These are phyloP conservation scores for Fomitopsis serialis DNA, from an alignment of 768 basidiomycete species.

Conservation along the genomic window DNA sequence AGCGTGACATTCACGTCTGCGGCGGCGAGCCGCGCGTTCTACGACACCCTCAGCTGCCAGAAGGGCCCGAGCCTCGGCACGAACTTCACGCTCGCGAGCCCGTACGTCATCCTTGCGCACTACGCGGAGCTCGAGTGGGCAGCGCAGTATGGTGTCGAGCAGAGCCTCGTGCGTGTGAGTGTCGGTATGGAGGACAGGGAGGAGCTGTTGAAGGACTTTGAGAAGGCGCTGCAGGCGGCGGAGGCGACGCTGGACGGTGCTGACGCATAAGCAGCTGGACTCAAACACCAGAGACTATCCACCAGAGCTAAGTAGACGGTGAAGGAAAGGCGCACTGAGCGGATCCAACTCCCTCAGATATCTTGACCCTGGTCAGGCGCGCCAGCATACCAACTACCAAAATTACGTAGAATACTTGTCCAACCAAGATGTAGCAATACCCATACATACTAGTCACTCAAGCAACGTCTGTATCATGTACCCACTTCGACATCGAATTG, in stretches of 20 bases:
- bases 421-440: constrained; percentile 2
- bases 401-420: constrained; percentile 5
- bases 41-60: constrained; percentile 72
- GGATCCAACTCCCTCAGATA: constrained; percentile 1
- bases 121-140: constrained; percentile 92
- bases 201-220: constrained; percentile 53
- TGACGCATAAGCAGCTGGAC: neutral
- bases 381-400: neutral
- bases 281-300: no score
- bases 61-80: constrained; percentile 94
- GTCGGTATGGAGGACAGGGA: constrained; percentile 82
- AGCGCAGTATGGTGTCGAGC: constrained; percentile 77
- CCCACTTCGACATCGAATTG: constrained; percentile 1
- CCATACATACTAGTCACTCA: neutral
- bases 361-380: neutral
- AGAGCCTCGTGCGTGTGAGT: constrained; percentile 78
- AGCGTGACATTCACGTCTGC: constrained; percentile 75
- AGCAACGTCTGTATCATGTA: constrained; percentile 1
- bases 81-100: constrained; percentile 93
- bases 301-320: neutral
- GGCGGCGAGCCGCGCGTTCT: constrained; percentile 72
- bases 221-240: constrained; percentile 65
- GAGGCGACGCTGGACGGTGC: constrained; percentile 31
- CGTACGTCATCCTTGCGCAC: constrained; percentile 91
- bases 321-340: neutral